A percentile compares a stretch with the other conserved stretches of the same genome.
Conservation (phyloP, 2,329 filamentous ascomycete species). For the Lasiodiplodia gonubiensis region DNA sequence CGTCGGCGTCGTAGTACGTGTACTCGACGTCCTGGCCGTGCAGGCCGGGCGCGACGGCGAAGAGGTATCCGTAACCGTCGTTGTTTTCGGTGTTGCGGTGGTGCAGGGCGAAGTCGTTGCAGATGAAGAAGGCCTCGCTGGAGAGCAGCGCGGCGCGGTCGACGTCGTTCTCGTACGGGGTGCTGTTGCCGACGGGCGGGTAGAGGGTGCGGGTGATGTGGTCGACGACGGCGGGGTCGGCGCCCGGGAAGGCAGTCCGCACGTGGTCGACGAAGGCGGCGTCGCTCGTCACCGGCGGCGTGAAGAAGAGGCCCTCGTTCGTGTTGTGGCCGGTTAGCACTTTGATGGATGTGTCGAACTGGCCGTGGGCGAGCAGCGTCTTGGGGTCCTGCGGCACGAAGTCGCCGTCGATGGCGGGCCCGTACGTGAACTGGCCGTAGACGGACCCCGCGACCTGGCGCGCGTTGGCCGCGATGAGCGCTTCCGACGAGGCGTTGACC, state of each 20-base stretch:
- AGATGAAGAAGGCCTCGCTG: slow-evolving; percentile 55
- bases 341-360: slow-evolving; percentile 42
- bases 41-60: slow-evolving; percentile 58
- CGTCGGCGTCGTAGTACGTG: slow-evolving; percentile 56
- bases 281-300: slow-evolving; percentile 27
- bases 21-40: slow-evolving; percentile 61
- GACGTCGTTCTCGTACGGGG: slow-evolving; percentile 53
- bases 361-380: not conserved
- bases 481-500: not conserved
- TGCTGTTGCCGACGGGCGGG: slow-evolving; percentile 51
- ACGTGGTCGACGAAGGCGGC: slow-evolving; percentile 39
- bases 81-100: slow-evolving; percentile 51
- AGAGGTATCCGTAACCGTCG: slow-evolving; percentile 59
- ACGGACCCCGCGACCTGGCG: not conserved
- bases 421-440: not conserved
- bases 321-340: slow-evolving; percentile 51
- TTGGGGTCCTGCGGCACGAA: slow-evolving; percentile 2
- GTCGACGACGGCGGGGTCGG: slow-evolving; percentile 41
- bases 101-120: slow-evolving; percentile 58
- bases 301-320: slow-evolving; percentile 49
- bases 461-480: not conserved
- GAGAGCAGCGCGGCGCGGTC: slow-evolving; percentile 51
- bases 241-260: slow-evolving; percentile 37
- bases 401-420: not conserved
- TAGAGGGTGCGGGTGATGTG: slow-evolving; percentile 56